A percentile compares a stretch with the other conserved stretches of the same genome.
These are phyloP conservation scores for Russula earlei DNA, from an alignment of 768 basidiomycete genomes.

Conservation along the genomic window DNA sequence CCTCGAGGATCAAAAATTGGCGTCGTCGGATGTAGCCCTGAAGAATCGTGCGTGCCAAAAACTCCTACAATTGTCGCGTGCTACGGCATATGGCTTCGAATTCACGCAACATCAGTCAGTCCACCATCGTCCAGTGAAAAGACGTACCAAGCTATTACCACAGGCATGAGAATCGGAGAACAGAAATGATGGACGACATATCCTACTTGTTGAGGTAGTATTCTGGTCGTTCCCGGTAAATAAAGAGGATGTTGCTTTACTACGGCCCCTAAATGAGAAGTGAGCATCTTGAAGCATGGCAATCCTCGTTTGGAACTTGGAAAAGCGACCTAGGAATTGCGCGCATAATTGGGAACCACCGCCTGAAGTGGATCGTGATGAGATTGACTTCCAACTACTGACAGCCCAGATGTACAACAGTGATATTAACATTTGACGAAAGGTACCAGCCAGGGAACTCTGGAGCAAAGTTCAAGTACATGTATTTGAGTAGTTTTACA, in stretches of 20 bases:
- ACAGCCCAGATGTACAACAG: conserved; percentile 36
- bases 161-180: too few species aligned
- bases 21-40: conserved; percentile 70
- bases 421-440: conserved; percentile 82
- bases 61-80: conserved; percentile 51
- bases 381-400: conserved; percentile 35
- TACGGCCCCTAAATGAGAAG: conserved; percentile 40
- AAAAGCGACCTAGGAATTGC: conserved; percentile 40
- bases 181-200: conserved; percentile 44
- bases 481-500: conserved; percentile 62
- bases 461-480: conserved; percentile 62
- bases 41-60: background rate
- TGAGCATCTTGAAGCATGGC: background rate
- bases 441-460: conserved; percentile 65
- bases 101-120: background rate
- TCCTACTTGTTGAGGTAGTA: conserved; percentile 64
- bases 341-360: background rate
- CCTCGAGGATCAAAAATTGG: conserved; percentile 82
- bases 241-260: conserved; percentile 68
- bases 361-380: background rate
- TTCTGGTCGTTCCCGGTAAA: conserved; percentile 63
- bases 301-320: conserved; percentile 61
- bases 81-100: conserved; percentile 69
- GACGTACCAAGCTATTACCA: conserved; percentile 36
- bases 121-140: background rate